These are phyloP conservation scores for Penicillium egyptiacum DNA, from an alignment of 495 filamentous ascomycete genomes.

Conservation along the genomic window DNA sequence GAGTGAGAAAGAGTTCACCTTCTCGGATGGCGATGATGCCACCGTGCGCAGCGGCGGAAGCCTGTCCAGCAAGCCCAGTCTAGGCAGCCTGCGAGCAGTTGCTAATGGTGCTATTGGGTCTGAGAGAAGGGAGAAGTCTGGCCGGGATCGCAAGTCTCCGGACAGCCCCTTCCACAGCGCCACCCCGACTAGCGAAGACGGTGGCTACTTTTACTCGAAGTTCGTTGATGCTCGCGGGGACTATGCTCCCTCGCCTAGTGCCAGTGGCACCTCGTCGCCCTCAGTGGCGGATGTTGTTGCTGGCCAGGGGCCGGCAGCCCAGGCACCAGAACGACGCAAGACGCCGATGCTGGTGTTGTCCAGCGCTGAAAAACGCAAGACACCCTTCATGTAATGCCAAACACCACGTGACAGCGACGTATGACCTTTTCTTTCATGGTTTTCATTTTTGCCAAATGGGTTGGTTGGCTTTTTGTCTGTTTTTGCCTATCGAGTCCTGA, in stretches of 20 bases:
- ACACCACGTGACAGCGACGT: constrained; percentile 46
- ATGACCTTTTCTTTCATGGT: constrained; percentile 23
- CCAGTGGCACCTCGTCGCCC: constrained; percentile 34
- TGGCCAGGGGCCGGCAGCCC: constrained; percentile 43
- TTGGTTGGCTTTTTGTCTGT: constrained; percentile 12
- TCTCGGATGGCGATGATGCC: constrained; percentile 82
- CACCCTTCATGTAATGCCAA: constrained; percentile 55
- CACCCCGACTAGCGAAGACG: constrained; percentile 58
- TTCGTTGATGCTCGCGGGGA: constrained; percentile 50
- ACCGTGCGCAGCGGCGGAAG: constrained; percentile 79
- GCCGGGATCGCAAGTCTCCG: constrained; percentile 58
- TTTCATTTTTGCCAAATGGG: constrained; percentile 6
- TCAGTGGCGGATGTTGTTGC: constrained; percentile 51
- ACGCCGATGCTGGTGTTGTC: constrained; percentile 83
- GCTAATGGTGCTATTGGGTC: constrained; percentile 84
- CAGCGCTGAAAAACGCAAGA: constrained; percentile 89
- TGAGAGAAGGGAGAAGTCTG: constrained; percentile 65
- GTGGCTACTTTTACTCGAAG: constrained; percentile 58
- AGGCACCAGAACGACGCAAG: constrained; percentile 67
- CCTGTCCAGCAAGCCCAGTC: constrained; percentile 73
- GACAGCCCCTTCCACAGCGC: constrained; percentile 46
- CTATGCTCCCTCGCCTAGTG: constrained; percentile 32
- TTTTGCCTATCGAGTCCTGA: constrained; percentile 3
- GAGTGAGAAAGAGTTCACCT: constrained; percentile 80
- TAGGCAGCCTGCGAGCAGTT: constrained; percentile 76